These are phyloP conservation scores for Fusarium tanahbumbuense DNA, from an alignment of 2,329 filamentous ascomycete genomes.

Conservation along the genomic window DNA sequence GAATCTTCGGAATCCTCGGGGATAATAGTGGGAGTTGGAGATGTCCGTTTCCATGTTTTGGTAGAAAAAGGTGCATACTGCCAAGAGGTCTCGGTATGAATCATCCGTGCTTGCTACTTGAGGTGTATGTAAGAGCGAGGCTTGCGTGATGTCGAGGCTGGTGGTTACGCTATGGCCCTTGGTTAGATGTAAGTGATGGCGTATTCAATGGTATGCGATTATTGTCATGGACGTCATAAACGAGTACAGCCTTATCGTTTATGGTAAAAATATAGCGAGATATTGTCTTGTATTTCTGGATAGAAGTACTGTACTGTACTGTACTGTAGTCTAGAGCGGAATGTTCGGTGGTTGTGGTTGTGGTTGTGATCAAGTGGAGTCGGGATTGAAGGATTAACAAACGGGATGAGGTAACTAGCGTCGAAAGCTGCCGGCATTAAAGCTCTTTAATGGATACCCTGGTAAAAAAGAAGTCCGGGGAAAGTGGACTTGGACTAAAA, in stretches of 20 bases:
- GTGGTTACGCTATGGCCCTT: not conserved
- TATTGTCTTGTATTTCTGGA: rapidly evolving
- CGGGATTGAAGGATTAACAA: not conserved
- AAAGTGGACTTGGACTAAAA: not conserved
- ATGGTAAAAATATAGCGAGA: not conserved
- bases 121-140: not conserved
- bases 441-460: not conserved
- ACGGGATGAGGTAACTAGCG: slow-evolving; percentile 17
- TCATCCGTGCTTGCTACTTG: not conserved
- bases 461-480: not conserved
- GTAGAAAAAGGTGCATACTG: slow-evolving; percentile 3
- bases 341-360: slow-evolving; percentile 7
- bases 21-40: not conserved
- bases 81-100: slow-evolving; percentile 18
- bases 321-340: slow-evolving; percentile 10
- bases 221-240: slow-evolving; percentile 23
- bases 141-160: not conserved
- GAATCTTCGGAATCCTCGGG: slow-evolving; percentile 30
- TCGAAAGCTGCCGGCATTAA: slow-evolving; percentile 11
- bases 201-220: not conserved
- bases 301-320: not conserved
- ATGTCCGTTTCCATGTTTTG: not conserved
- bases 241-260: slow-evolving; percentile 15
- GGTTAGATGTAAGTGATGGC: slow-evolving; percentile 8
- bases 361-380: not conserved